Percentiles rank a stretch among this genome's conserved stretches.
These are phyloP conservation scores for Russula sp. DNA, from an alignment of 768 basidiomycete species.

Conservation along the genomic window DNA sequence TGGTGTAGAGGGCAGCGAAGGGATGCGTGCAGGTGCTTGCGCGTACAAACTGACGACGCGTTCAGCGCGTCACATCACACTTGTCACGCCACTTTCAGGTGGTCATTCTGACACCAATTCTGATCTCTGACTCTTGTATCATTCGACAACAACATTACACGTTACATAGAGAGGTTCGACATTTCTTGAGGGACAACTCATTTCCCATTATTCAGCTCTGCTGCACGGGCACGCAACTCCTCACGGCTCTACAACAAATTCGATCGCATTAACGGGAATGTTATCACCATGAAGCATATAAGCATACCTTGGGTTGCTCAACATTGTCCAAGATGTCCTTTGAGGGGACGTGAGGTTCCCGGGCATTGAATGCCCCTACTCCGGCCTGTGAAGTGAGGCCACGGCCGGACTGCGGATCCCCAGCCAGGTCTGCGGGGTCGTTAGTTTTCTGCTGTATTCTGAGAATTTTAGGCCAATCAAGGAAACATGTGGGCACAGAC, in stretches of 20 bases:
- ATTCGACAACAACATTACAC: not conserved
- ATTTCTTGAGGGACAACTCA: not conserved
- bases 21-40: not conserved
- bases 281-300: constrained; percentile 28
- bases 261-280: no score
- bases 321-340: constrained; percentile 36
- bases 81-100: not conserved
- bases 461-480: not conserved
- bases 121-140: no score
- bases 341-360: constrained; percentile 43
- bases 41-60: constrained; percentile 3
- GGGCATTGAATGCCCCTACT: constrained; percentile 36
- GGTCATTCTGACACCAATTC: no score
- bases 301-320: constrained; percentile 40
- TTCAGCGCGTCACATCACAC: constrained; percentile 5
- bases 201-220: constrained; percentile 35
- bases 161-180: not conserved
- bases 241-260: constrained; percentile 38
- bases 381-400: constrained; percentile 30
- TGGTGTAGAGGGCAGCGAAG: no score
- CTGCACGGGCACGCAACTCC: constrained; percentile 39
- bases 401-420: constrained; percentile 27
- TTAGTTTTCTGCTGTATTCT: constrained; percentile 41
- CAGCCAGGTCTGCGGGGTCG: constrained; percentile 42
- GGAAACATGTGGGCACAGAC: not conserved